Conservation (phyloP, 208 protist genomes). For the Acanthamoeba castellanii region DNA sequence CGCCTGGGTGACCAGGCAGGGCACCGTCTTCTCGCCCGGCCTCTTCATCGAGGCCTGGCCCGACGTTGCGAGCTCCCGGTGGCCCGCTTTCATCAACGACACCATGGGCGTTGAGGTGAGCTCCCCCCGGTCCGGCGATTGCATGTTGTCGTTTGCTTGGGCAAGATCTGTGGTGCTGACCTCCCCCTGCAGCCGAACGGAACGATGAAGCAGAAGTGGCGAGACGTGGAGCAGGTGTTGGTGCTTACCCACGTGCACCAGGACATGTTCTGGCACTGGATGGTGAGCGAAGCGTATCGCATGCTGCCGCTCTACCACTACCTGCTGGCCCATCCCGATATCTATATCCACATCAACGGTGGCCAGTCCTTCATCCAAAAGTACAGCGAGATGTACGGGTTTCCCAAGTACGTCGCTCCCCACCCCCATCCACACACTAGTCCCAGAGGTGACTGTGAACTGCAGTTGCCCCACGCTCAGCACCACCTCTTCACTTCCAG, state of each 20-base stretch:
- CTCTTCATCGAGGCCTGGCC: constrained; percentile 7
- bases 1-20: not conserved
- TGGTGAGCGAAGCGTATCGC: constrained; percentile 9
- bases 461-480: not conserved
- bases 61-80: not conserved
- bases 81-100: not conserved
- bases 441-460: too few species aligned
- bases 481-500: not conserved
- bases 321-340: constrained; percentile 10
- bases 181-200: not conserved
- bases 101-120: not conserved
- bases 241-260: constrained; percentile 7
- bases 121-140: not conserved
- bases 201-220: not conserved
- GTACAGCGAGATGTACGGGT: not conserved
- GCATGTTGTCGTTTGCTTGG: not conserved
- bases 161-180: too few species aligned
- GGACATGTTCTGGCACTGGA: constrained; percentile 49
- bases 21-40: not conserved
- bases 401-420: not conserved
- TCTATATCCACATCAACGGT: not conserved
- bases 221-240: not conserved
- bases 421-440: not conserved
- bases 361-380: not conserved
- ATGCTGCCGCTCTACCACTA: not conserved